These are phyloP conservation scores for Craterostigma plantagineum DNA, from an alignment of 257 asterid genomes.

Conservation along the genomic window DNA sequence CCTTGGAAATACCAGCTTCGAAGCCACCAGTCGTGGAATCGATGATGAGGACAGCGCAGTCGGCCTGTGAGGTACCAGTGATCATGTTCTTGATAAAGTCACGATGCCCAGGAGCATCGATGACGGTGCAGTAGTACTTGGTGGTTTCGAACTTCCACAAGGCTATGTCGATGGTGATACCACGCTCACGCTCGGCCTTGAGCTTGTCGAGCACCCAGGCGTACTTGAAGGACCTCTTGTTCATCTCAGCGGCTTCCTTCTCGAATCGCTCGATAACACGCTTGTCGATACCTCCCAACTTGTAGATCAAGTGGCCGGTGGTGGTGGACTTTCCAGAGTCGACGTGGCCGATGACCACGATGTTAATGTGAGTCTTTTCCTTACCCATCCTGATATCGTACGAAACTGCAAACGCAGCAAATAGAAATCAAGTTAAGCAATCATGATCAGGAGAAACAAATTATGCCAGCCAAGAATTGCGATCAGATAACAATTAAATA, in stretches of 20 bases:
- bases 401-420: no score
- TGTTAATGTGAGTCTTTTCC: constrained; percentile 36
- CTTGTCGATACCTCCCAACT: constrained; percentile 56
- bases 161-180: constrained; percentile 30
- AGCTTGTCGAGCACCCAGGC: constrained; percentile 37
- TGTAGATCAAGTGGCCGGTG: constrained; percentile 47
- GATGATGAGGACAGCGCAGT: constrained; percentile 23
- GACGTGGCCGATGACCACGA: constrained; percentile 50
- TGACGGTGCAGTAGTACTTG: constrained; percentile 27
- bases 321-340: constrained; percentile 62
- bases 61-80: constrained; percentile 26
- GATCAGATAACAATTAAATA: no score
- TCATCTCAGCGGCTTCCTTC: constrained; percentile 31
- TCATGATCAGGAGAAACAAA: no score
- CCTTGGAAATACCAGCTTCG: constrained; percentile 34
- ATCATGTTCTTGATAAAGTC: constrained; percentile 30
- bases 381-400: constrained; percentile 35
- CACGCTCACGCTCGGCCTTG: constrained; percentile 35
- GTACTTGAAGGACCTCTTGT: constrained; percentile 23
- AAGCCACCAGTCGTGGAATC: constrained; percentile 35
- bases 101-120: constrained; percentile 27
- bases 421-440: no score
- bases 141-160: constrained; percentile 34
- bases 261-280: constrained; percentile 48
- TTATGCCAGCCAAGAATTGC: no score